A percentile compares a stretch with the other conserved stretches of the same genome.
Evolutionary conservation across 1,284 basidiomycete species (phyloP).

Genomic region (Neolentinus lepideus): DNA sequence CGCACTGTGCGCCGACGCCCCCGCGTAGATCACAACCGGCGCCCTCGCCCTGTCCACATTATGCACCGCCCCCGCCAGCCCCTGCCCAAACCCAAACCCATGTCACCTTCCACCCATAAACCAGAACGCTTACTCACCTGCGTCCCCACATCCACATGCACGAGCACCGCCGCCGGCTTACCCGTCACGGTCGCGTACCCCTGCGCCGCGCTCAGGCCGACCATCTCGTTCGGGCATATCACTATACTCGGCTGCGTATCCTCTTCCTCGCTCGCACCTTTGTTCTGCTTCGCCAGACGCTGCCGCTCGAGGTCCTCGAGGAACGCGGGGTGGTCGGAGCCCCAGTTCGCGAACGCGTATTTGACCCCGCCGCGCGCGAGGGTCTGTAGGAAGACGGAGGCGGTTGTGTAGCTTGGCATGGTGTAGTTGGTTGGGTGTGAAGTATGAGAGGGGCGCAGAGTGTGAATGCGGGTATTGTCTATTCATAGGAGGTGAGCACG

Average conservation of each 20-base stretch:
- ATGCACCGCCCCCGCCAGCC: slow-evolving; percentile 64
- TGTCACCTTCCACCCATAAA: neutral
- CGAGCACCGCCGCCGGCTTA: slow-evolving; percentile 61
- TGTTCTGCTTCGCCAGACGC: slow-evolving; percentile 20
- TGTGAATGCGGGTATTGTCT: neutral
- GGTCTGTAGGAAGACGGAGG: slow-evolving; percentile 50
- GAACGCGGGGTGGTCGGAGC: slow-evolving; percentile 64
- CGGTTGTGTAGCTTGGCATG: slow-evolving; percentile 41
- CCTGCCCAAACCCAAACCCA: slow-evolving; percentile 25
- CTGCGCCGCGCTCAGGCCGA: slow-evolving; percentile 63
- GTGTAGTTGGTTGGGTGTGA: neutral
- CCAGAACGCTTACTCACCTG: slow-evolving; percentile 39
- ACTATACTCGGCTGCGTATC: slow-evolving; percentile 41
- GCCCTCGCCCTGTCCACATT: slow-evolving; percentile 57
- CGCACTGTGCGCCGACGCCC: slow-evolving; percentile 52
- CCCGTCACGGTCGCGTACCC: slow-evolving; percentile 62
- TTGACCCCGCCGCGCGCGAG: slow-evolving; percentile 57
- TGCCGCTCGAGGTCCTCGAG: slow-evolving; percentile 61
- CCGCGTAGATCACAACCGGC: slow-evolving; percentile 66
- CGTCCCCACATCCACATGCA: slow-evolving; percentile 69
- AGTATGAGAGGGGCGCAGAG: neutral
- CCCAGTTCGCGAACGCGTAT: slow-evolving; percentile 71
- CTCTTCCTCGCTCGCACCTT: slow-evolving; percentile 14
- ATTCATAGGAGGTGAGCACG: too few species aligned
- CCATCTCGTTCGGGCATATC: slow-evolving; percentile 72